Evolutionary conservation across 2,329 filamentous ascomycete species (phyloP).

Genomic region (Eurotiales sp.): DNA sequence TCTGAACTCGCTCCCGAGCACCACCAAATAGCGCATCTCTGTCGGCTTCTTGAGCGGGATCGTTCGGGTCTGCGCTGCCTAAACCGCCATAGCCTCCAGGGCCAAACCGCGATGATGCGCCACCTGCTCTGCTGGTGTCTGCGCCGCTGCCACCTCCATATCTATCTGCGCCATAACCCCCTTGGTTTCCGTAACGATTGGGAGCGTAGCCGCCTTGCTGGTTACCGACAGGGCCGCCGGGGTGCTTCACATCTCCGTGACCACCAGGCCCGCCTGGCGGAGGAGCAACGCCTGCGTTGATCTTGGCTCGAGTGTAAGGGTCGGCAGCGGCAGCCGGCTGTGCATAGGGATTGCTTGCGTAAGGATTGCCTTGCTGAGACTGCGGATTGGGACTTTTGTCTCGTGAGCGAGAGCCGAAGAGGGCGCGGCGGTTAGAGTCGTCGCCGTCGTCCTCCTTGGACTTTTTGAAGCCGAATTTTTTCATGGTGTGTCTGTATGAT

Average conservation of each 20-base stretch:
- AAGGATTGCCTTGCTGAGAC: conserved; percentile 47
- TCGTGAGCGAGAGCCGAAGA: conserved; percentile 57
- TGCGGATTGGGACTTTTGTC: conserved; percentile 50
- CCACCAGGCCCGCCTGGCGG: conserved; percentile 24
- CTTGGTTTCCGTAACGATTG: conserved; percentile 26
- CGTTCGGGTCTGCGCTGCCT: conserved; percentile 47
- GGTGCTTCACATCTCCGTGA: conserved; percentile 17
- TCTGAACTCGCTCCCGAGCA: conserved; percentile 49
- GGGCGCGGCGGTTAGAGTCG: conserved; percentile 51
- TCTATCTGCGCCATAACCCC: conserved; percentile 39
- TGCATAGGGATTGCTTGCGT: conserved; percentile 45
- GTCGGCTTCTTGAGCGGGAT: conserved; percentile 51
- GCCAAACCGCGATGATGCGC: conserved; percentile 44
- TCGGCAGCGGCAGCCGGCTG: conserved; percentile 28
- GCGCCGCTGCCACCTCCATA: conserved; percentile 47
- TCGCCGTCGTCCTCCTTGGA: conserved; percentile 49
- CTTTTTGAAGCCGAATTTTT: conserved; percentile 48
- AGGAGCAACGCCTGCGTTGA: conserved; percentile 38
- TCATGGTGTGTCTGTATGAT: conserved; percentile 16
- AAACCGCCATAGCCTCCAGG: conserved; percentile 55
- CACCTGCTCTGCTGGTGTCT: conserved; percentile 48
- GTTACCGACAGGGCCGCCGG: conserved; percentile 20
- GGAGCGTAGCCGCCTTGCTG: conserved; percentile 30
- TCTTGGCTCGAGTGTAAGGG: conserved; percentile 52
- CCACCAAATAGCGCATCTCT: conserved; percentile 58